Evolutionary conservation across 1,139 yeast species (phyloP).

Genomic region (Lodderomyces parapsilosis): DNA sequence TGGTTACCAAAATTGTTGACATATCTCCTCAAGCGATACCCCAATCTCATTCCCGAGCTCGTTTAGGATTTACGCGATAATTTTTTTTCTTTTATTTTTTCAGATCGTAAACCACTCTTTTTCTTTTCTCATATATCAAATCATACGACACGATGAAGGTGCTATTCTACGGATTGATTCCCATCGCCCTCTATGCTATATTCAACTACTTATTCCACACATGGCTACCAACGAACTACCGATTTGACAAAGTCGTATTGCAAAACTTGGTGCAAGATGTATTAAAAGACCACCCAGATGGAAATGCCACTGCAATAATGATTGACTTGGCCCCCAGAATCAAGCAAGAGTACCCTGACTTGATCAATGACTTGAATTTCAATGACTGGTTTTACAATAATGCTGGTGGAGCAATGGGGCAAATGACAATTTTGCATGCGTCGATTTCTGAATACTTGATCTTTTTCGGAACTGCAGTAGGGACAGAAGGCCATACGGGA

Average conservation of each 20-base stretch:
- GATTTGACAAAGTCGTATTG: slow-evolving; percentile 53
- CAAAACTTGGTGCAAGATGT: slow-evolving; percentile 51
- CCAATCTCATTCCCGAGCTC: neutral
- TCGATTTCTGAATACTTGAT: slow-evolving; percentile 92
- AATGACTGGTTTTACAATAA: slow-evolving; percentile 95
- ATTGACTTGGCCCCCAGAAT: slow-evolving; percentile 59
- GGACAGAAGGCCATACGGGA: slow-evolving; percentile 96
- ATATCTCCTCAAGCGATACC: slow-evolving; percentile 3
- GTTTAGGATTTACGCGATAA: neutral
- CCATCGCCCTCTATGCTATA: slow-evolving; percentile 25
- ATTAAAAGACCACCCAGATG: slow-evolving; percentile 52
- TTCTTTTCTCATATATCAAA: neutral
- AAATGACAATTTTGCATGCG: slow-evolving; percentile 93
- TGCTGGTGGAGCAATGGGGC: slow-evolving; percentile 99
- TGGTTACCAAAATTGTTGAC: slow-evolving; percentile 32
- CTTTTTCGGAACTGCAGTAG: slow-evolving; percentile 83
- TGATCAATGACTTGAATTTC: slow-evolving; percentile 65
- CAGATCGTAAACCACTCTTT: neutral
- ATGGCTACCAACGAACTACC: slow-evolving; percentile 70
- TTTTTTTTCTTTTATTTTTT: slow-evolving; percentile 1
- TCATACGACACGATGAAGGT: slow-evolving; percentile 20
- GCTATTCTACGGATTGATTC: slow-evolving; percentile 20
- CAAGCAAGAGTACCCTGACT: slow-evolving; percentile 58
- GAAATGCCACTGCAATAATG: slow-evolving; percentile 62
- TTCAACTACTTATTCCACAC: slow-evolving; percentile 49